Evolutionary conservation across 441 rosid genomes (phyloP).

Genomic region (Capsella rubella): DNA sequence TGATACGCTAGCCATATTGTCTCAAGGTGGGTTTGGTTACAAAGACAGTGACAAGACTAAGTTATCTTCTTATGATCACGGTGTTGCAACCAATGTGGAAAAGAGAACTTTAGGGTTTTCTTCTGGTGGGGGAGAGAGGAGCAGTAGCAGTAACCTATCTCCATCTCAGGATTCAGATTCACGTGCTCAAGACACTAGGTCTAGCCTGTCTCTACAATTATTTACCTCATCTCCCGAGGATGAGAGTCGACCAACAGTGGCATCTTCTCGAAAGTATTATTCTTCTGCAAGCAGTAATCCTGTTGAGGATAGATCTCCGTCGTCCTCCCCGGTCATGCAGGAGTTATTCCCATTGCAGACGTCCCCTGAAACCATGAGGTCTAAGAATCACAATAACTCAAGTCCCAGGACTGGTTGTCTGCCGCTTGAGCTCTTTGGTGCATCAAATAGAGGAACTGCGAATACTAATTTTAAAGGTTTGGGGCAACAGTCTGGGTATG

Average conservation of each 20-base stretch:
- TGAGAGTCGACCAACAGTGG: conserved; percentile 70
- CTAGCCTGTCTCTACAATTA: conserved; percentile 77
- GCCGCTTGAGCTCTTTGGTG: conserved; percentile 82
- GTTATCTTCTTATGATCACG: conserved; percentile 53
- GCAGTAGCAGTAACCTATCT: conserved; percentile 73
- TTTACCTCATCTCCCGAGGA: conserved; percentile 81
- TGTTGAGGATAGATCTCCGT: conserved; percentile 74
- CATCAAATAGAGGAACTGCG: conserved; percentile 54
- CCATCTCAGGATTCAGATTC: conserved; percentile 74
- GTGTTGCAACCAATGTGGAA: conserved; percentile 47
- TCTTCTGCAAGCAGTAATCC: conserved; percentile 93
- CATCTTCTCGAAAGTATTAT: conserved; percentile 79
- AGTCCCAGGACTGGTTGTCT: conserved; percentile 52
- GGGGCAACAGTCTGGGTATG: conserved; percentile 72
- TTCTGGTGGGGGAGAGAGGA: conserved; percentile 66
- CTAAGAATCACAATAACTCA: conserved; percentile 53
- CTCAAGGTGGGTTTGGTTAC: conserved; percentile 71
- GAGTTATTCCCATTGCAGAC: conserved; percentile 80
- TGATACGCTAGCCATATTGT: conserved; percentile 58
- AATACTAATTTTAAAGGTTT: conserved; percentile 58
- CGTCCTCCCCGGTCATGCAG: conserved; percentile 78
- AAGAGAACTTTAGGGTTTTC: conserved; percentile 54
- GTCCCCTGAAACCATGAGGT: conserved; percentile 58
- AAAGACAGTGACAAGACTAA: conserved; percentile 69
- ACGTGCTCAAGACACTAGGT: conserved; percentile 59